A percentile compares a stretch with the other conserved stretches of the same genome.
Evolutionary conservation across 768 basidiomycete species (phyloP).

Genomic region (Podaxis rugospora): DNA sequence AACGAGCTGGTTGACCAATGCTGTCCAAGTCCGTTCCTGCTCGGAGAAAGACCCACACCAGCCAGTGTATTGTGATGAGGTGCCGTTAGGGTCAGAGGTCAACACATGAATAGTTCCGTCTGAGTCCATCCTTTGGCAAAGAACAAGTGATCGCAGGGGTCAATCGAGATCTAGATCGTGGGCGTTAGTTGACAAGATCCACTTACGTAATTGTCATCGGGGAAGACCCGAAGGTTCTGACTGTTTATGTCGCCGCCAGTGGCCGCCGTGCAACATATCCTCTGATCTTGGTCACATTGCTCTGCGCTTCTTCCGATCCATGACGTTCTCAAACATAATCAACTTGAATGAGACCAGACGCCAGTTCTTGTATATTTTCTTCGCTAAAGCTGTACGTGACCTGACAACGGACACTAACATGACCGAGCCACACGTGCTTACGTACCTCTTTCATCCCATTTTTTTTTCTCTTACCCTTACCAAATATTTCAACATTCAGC

Average conservation of each 20-base stretch:
- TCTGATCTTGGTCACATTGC: conserved; percentile 12
- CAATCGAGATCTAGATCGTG: conserved; percentile 9
- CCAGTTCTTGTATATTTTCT: background rate
- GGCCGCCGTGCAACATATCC: background rate
- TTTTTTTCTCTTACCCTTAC: background rate
- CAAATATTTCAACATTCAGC: background rate
- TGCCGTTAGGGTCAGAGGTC: conserved; percentile 2
- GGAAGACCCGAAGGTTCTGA: background rate
- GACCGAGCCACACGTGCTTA: conserved; percentile 3
- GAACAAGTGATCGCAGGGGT: conserved; percentile 4
- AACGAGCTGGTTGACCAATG: conserved; percentile 9
- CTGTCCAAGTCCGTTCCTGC: conserved; percentile 7
- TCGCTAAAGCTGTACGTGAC: conserved; percentile 11
- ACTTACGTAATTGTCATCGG: conserved; percentile 1
- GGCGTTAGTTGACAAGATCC: background rate
- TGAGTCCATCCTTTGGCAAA: conserved; percentile 6
- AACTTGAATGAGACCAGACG: background rate
- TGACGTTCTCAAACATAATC: conserved; percentile 9
- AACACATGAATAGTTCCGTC: conserved; percentile 11
- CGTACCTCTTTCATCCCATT: background rate
- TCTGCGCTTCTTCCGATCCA: background rate
- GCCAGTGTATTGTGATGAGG: conserved; percentile 10
- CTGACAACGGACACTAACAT: conserved; percentile 8
- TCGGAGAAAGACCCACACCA: conserved; percentile 3
- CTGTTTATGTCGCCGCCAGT: background rate